phyloP scores from a whole-genome alignment of 2,329 filamentous ascomycete species.

The Dactylellina sp. region DNA sequence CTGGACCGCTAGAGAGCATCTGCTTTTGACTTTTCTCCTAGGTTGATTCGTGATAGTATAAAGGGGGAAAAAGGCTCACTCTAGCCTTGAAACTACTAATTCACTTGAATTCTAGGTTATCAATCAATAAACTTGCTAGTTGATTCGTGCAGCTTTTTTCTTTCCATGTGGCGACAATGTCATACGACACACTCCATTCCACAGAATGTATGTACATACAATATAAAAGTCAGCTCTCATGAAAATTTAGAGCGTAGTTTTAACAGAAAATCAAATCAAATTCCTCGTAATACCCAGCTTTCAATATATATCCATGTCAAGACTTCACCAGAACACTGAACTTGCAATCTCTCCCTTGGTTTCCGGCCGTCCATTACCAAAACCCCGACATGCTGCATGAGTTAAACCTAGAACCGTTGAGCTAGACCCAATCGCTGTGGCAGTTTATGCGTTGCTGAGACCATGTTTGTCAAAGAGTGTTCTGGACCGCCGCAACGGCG shows the following conservation, averaged over 20 bases:
- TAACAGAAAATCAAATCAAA: not conserved
- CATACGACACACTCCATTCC: not conserved
- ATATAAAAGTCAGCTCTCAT: constrained; percentile 1
- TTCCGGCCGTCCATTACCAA: too few relatives aligned
- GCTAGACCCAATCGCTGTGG: constrained; percentile 5
- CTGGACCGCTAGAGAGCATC: too few relatives aligned
- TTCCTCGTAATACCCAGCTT: too few relatives aligned
- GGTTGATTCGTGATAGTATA: too few relatives aligned
- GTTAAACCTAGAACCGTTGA: too few relatives aligned
- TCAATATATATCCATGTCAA: too few relatives aligned
- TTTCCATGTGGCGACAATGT: not conserved
- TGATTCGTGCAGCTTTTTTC: too few relatives aligned
- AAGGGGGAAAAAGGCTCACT: too few relatives aligned
- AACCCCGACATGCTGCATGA: not conserved
- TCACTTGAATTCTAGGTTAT: not conserved
- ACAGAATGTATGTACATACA: constrained; percentile 2
- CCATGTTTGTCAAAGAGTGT: constrained; percentile 16
- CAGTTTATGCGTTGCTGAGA: constrained; percentile 29
- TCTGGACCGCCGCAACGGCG: constrained; percentile 11
- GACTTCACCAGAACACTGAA: too few relatives aligned
- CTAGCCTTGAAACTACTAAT: not conserved
- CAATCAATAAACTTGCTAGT: not conserved
- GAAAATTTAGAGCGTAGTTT: not conserved
- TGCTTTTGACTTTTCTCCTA: too few relatives aligned
- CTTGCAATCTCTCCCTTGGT: too few relatives aligned